Evolutionary conservation across 305 asterid genomes (phyloP), one percentile per base, ranked within the genome.

Genomic region (Fraxinus angustifolia): DNA sequence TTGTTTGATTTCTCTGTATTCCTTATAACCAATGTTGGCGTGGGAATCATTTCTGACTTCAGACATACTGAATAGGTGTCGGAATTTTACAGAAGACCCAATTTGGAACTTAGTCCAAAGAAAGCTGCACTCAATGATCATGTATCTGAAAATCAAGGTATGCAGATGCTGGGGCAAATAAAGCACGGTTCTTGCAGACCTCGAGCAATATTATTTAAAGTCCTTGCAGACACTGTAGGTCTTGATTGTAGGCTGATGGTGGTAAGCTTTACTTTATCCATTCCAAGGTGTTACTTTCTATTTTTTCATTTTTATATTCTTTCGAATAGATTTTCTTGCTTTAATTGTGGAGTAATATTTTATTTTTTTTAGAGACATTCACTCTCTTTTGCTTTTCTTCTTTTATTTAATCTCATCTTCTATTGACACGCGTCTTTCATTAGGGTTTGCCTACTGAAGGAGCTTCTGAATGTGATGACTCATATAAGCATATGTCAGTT

Each of bases 141-240:
- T 84, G 79, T 80, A 73, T 85, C 90, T 87, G 94, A 84, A 77
- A 87, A 80, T 86, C 89, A 88, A 84, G 97, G 97, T 68, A 85
- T 94, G 79, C 99, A 92, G 88, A 83, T 96, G 91, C 86, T 96
- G 76, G 99, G 98, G 80, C 99, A 96, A 82, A 93, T 96, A 85
- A 93, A 89, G 84, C 95, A 96, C 21, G 95, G 97, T 82, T 88
- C 99, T 50, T 96, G 98, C 90, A 91, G 98, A 78, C 93, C 97
- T 78, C 92, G 99, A 79, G 98, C 99, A 82, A 94, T 96, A 82
- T 83, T 96, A 50, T 96, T 96, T 84, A 96, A 96, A 88, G 96
- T 93, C 88, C 98, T 96, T 85, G 99, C 98, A 3, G 99, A 96
- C 87, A 87, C 98, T 79, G 98, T 96, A 82, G 98, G 99, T 85